These are phyloP conservation scores for Phytophthora parvispora DNA, from an alignment of 352 stramenopile genomes.

Conservation along the genomic window DNA sequence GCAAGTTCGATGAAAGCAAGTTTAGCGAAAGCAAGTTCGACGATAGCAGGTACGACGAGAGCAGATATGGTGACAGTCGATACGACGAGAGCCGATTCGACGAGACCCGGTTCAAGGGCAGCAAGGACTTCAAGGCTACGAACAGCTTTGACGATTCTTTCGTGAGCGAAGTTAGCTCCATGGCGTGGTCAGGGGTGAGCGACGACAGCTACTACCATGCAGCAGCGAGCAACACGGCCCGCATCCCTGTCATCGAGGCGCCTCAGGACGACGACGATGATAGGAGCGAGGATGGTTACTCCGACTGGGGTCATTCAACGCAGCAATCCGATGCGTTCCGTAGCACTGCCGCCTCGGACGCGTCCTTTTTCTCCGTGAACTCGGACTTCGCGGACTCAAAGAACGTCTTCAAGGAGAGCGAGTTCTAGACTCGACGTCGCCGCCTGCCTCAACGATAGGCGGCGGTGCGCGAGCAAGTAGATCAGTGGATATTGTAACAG, in stretches of 20 bases:
- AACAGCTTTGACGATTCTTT: slow-evolving; percentile 39
- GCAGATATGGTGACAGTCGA: slow-evolving; percentile 19
- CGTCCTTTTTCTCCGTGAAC: slow-evolving; percentile 50
- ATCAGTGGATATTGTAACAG: slow-evolving; percentile 43
- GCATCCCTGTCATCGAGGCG: slow-evolving; percentile 38
- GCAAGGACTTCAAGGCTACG: slow-evolving; percentile 12
- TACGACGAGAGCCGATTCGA: slow-evolving; percentile 28
- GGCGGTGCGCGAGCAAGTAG: slow-evolving; percentile 20
- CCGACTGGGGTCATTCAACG: slow-evolving; percentile 37
- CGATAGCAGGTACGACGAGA: slow-evolving; percentile 15
- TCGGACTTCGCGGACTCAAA: slow-evolving; percentile 39
- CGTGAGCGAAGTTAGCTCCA: slow-evolving; percentile 40
- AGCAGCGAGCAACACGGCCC: slow-evolving; percentile 27
- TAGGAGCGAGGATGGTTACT: slow-evolving; percentile 30
- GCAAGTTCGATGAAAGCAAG: slow-evolving; percentile 12
- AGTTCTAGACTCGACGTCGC: slow-evolving; percentile 41
- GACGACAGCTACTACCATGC: slow-evolving; percentile 45
- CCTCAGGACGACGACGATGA: slow-evolving; percentile 36
- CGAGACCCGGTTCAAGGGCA: slow-evolving; percentile 18
- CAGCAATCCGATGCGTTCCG: slow-evolving; percentile 31
- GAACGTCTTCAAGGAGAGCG: slow-evolving; percentile 36
- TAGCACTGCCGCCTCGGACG: slow-evolving; percentile 37
- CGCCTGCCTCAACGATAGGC: slow-evolving; percentile 4
- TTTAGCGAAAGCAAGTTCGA: slow-evolving; percentile 25
- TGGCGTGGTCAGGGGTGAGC: slow-evolving; percentile 38